Evolutionary conservation across 768 basidiomycete genomes (phyloP).

Genomic region (Gymnopilus junonius): DNA sequence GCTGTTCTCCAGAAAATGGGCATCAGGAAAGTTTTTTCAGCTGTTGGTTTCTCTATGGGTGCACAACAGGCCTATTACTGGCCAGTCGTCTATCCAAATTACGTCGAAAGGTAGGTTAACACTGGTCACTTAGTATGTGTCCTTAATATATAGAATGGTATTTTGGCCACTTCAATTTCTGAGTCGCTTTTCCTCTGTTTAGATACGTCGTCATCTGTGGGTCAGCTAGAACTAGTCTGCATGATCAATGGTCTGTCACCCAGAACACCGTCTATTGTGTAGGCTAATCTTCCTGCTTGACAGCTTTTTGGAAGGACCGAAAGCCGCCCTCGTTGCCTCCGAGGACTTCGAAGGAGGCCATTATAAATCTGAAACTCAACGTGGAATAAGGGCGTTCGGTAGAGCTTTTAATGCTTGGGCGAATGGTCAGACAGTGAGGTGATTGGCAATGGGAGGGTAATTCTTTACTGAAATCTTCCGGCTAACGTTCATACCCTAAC

Average conservation of each 20-base stretch:
- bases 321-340: constrained; percentile 55
- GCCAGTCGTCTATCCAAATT: constrained; percentile 59
- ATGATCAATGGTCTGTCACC: constrained; percentile 46
- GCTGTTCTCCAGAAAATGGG: constrained; percentile 54
- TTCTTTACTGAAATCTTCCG: not conserved
- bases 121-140: not conserved
- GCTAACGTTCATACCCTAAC: not conserved
- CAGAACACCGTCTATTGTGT: not conserved
- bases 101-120: constrained; percentile 45
- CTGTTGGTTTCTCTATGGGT: constrained; percentile 64
- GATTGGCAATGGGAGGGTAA: constrained; percentile 53
- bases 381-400: constrained; percentile 58
- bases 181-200: not conserved
- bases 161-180: too few relatives aligned
- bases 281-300: not conserved
- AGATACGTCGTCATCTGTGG: constrained; percentile 55
- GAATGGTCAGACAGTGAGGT: constrained; percentile 58
- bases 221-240: constrained; percentile 57
- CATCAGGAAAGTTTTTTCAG: constrained; percentile 47
- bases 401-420: constrained; percentile 63
- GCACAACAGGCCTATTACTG: constrained; percentile 64
- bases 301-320: constrained; percentile 67
- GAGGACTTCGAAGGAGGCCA: constrained; percentile 59
- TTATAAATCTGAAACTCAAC: constrained; percentile 49
- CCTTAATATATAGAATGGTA: too few relatives aligned